A percentile compares a stretch with the other conserved stretches of the same genome.
These are phyloP conservation scores for Aquilaria yunnanensis DNA, from an alignment of 345 rosid genomes.

Conservation along the genomic window DNA sequence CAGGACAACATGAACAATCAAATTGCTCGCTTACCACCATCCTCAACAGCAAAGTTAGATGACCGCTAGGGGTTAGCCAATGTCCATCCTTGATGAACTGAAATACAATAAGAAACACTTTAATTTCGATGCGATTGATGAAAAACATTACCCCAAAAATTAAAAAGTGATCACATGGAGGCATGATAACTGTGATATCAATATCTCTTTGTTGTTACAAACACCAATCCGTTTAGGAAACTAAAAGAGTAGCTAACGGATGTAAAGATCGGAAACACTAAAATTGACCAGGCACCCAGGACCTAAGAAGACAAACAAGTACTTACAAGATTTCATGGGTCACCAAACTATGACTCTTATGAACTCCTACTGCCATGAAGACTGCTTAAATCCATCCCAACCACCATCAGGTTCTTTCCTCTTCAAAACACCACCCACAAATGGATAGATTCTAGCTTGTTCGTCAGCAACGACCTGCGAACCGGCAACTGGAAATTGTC, in stretches of 20 bases:
- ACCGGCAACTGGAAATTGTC: slow-evolving; percentile 45
- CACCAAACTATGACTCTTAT: slow-evolving; percentile 14
- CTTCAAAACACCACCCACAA: slow-evolving; percentile 50
- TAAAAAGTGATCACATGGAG: neutral
- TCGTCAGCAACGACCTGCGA: slow-evolving; percentile 56
- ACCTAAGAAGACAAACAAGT: neutral
- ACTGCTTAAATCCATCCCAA: slow-evolving; percentile 77
- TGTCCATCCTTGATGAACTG: slow-evolving; percentile 32
- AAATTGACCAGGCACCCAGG: neutral
- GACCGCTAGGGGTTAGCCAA: slow-evolving; percentile 30
- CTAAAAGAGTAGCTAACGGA: neutral
- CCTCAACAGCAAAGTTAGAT: slow-evolving; percentile 27
- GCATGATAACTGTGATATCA: neutral
- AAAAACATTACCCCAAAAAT: too few species aligned
- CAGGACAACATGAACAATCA: slow-evolving; percentile 35
- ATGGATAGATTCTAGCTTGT: slow-evolving; percentile 68
- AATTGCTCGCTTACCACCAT: slow-evolving; percentile 53
- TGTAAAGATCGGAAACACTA: neutral
- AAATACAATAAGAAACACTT: neutral
- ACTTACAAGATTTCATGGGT: slow-evolving; percentile 38
- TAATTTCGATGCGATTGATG: too few species aligned
- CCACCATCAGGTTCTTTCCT: slow-evolving; percentile 94
- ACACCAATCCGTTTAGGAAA: neutral
- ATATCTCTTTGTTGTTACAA: neutral
- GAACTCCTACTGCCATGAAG: slow-evolving; percentile 69